Conservation (phyloP, 1,139 yeast genomes). For the Suhomyces choctaworum region DNA sequence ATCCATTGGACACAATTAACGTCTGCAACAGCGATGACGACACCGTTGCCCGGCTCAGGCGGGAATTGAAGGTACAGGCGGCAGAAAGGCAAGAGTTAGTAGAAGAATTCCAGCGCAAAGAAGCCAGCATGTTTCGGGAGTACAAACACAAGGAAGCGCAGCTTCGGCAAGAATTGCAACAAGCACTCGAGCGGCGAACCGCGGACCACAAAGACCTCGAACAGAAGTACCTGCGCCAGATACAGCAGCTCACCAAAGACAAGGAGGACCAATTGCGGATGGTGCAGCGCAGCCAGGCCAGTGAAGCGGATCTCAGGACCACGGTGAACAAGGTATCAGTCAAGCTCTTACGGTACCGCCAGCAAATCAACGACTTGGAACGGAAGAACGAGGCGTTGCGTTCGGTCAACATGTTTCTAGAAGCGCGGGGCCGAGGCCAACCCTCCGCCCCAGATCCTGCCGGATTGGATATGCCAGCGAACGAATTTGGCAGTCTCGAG, state of each 20-base stretch:
- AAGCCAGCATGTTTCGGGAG: conserved; percentile 12
- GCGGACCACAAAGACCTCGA: not conserved
- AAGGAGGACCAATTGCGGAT: not conserved
- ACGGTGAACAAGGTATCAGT: conserved; percentile 11
- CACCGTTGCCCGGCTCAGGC: conserved; percentile 2
- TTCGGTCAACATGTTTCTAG: conserved; percentile 10
- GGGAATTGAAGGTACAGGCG: conserved; percentile 11
- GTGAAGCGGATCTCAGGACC: conserved; percentile 5
- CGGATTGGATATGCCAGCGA: not conserved
- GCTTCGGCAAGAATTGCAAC: conserved; percentile 5
- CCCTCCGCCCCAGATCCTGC: not conserved
- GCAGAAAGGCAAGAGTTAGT: conserved; percentile 15
- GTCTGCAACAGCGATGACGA: conserved; percentile 1
- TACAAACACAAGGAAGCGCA: conserved; percentile 6
- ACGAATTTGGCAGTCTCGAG: too few relatives aligned
- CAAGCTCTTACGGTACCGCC: conserved; percentile 12
- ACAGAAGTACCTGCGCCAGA: not conserved
- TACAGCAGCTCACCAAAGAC: not conserved
- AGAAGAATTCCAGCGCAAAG: conserved; percentile 17
- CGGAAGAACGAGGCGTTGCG: conserved; percentile 12
- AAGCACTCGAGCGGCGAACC: not conserved
- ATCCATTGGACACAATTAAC: conserved; percentile 1
- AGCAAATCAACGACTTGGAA: conserved; percentile 12
- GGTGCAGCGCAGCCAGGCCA: not conserved
- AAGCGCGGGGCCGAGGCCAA: not conserved